Percentiles rank a stretch among this genome's conserved stretches.
Conservation (phyloP, 805 yeast species). For the Nakazawaea peltata region DNA sequence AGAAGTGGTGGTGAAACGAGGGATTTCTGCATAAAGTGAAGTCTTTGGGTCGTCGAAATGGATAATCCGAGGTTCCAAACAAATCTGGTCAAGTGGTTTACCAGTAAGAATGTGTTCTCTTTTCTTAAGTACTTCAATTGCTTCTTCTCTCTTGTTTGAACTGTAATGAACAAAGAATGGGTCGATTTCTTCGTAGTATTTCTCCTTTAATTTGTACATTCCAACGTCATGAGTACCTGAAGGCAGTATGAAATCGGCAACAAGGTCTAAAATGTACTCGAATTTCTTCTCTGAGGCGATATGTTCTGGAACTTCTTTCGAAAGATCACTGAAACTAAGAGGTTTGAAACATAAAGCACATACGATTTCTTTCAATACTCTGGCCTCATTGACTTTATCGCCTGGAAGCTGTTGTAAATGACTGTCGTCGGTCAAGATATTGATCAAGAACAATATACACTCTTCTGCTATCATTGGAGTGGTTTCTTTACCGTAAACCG, state of each 20-base stretch:
- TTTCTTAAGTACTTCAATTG: constrained; percentile 54
- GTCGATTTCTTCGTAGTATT: constrained; percentile 48
- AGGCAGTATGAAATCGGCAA: constrained; percentile 60
- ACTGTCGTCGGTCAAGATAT: constrained; percentile 58
- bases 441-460: constrained; percentile 59
- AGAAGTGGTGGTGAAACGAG: constrained; percentile 42
- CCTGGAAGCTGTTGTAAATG: constrained; percentile 43
- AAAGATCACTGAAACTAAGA: constrained; percentile 61
- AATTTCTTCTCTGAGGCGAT: constrained; percentile 65
- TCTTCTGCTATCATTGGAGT: constrained; percentile 72
- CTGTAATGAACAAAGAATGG: constrained; percentile 78
- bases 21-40: constrained; percentile 34
- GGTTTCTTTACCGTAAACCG: constrained; percentile 36
- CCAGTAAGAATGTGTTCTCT: constrained; percentile 32
- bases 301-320: constrained; percentile 67
- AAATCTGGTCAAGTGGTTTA: constrained; percentile 37
- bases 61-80: constrained; percentile 45
- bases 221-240: constrained; percentile 51
- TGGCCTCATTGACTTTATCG: constrained; percentile 37
- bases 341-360: constrained; percentile 78
- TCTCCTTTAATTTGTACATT: constrained; percentile 56
- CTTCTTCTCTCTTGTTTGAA: constrained; percentile 77
- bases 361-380: constrained; percentile 63
- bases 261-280: constrained; percentile 47
- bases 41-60: constrained; percentile 19